Conservation (phyloP, 2,329 filamentous ascomycete species). For the Alternaria solani region DNA sequence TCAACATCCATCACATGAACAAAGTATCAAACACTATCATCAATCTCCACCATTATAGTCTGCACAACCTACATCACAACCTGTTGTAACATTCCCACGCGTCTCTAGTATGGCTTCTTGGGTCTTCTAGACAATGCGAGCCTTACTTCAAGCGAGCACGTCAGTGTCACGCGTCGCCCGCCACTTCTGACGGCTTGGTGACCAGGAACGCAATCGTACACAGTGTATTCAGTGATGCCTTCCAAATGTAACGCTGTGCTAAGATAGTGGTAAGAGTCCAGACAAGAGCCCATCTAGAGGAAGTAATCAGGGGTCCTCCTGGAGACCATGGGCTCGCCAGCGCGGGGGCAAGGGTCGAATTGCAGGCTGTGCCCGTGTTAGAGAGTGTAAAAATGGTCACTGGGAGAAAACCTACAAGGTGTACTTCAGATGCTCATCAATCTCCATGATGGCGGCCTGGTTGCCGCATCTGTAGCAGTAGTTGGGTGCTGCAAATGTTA, state of each 20-base stretch:
- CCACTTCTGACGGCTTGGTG: constrained; percentile 7
- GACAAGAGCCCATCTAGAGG: constrained; percentile 64
- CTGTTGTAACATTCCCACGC: constrained; percentile 7
- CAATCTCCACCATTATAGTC: constrained; percentile 6
- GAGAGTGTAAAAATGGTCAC: constrained; percentile 6
- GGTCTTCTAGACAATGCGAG: constrained; percentile 9
- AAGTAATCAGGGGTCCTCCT: constrained; percentile 97
- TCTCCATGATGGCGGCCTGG: constrained; percentile 99
- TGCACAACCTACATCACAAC: constrained; percentile 6
- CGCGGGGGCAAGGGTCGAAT: constrained; percentile 97
- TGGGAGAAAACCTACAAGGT: constrained; percentile 82
- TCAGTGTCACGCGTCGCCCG: constrained; percentile 10
- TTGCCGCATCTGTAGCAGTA: constrained; percentile 99
- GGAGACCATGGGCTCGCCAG: constrained; percentile 98
- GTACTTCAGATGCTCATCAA: constrained; percentile 98
- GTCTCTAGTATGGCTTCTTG: constrained; percentile 16
- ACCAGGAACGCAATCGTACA: constrained; percentile 18
- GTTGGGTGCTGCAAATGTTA: constrained; percentile 58
- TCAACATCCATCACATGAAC: background rate
- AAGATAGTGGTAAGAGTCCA: constrained; percentile 30
- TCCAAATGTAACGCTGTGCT: constrained; percentile 18
- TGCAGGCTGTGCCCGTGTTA: constrained; percentile 75
- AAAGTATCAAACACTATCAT: background rate
- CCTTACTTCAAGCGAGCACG: constrained; percentile 3
- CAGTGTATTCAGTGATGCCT: constrained; percentile 16